Evolutionary conservation across 371 early-diverging fungal species (phyloP).

Genomic region (Coemansia sp.): DNA sequence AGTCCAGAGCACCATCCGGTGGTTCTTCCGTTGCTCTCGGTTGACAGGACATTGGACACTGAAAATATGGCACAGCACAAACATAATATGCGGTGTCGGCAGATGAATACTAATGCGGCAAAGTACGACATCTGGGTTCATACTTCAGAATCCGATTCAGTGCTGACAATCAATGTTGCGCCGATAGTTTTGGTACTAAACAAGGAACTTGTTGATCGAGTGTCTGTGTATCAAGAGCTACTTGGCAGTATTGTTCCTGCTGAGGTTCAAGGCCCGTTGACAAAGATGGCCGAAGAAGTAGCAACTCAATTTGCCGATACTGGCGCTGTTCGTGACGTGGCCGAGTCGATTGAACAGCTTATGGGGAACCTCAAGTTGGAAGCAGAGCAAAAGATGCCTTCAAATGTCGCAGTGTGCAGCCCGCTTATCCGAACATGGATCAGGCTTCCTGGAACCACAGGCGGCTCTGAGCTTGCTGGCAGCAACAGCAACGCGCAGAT

Average conservation of each 20-base stretch:
- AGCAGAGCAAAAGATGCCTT: conserved; percentile 28
- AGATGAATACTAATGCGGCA: not conserved
- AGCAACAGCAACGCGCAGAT: conserved; percentile 7
- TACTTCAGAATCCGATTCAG: conserved; percentile 18
- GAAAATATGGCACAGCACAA: not conserved
- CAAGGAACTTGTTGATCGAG: conserved; percentile 41
- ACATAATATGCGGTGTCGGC: not conserved
- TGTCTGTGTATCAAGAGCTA: conserved; percentile 27
- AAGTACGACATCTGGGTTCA: conserved; percentile 45
- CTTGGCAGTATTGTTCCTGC: conserved; percentile 6
- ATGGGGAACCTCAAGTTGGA: conserved; percentile 40
- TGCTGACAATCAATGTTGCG: conserved; percentile 34
- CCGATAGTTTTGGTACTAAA: conserved; percentile 31
- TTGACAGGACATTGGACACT: conserved; percentile 29
- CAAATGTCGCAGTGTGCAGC: conserved; percentile 45
- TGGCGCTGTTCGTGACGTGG: conserved; percentile 7
- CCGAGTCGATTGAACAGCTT: conserved; percentile 37
- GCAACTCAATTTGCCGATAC: not conserved
- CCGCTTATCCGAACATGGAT: conserved; percentile 49
- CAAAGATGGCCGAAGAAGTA: not conserved
- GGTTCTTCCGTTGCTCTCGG: conserved; percentile 24
- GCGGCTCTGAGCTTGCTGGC: not conserved
- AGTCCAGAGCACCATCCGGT: conserved; percentile 38
- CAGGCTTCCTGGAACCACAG: conserved; percentile 28
- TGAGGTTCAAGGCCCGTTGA: not conserved